These are phyloP conservation scores for Camillea tinctor DNA, from an alignment of 2,329 filamentous ascomycete species.

Conservation along the genomic window DNA sequence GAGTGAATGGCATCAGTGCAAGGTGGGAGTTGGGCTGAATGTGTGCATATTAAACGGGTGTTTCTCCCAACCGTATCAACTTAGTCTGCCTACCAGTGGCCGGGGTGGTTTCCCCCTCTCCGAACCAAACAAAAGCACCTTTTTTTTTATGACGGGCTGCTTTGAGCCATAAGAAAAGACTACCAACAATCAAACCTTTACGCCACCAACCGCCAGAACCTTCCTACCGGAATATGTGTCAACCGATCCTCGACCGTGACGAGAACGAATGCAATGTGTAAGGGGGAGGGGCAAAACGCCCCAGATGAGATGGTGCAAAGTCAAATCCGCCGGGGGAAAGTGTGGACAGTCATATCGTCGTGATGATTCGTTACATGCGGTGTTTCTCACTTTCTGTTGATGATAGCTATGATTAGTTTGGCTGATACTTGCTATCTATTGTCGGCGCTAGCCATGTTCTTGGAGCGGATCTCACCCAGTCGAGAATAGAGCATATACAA, in stretches of 20 bases:
- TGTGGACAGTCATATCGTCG: constrained; percentile 18
- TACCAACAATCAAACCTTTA: constrained; percentile 24
- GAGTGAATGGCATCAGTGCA: not conserved
- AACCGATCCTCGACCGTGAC: constrained; percentile 16
- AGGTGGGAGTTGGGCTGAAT: not conserved
- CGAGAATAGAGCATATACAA: constrained; percentile 98
- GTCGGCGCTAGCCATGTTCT: constrained; percentile 15
- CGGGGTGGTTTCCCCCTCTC: constrained; percentile 11
- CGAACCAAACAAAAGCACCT: constrained; percentile 19
- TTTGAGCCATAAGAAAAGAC: constrained; percentile 17
- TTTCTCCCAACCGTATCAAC: constrained; percentile 15
- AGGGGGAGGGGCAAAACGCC: constrained; percentile 9
- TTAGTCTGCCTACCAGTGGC: constrained; percentile 17
- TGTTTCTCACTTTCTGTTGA: constrained; percentile 32
- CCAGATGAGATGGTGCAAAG: constrained; percentile 8
- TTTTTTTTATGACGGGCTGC: constrained; percentile 19
- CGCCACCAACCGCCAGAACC: constrained; percentile 27
- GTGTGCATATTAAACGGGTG: constrained; percentile 20
- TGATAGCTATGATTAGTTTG: constrained; percentile 26
- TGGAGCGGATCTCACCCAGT: constrained; percentile 65
- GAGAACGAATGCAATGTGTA: constrained; percentile 18
- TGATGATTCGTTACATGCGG: constrained; percentile 25
- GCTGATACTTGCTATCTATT: constrained; percentile 7
- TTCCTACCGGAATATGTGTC: constrained; percentile 17
- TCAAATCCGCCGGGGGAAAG: constrained; percentile 10